Base-by-base conservation (phyloP, 2,329 filamentous ascomycete genomes). In the Penicillium sp. region DNA sequence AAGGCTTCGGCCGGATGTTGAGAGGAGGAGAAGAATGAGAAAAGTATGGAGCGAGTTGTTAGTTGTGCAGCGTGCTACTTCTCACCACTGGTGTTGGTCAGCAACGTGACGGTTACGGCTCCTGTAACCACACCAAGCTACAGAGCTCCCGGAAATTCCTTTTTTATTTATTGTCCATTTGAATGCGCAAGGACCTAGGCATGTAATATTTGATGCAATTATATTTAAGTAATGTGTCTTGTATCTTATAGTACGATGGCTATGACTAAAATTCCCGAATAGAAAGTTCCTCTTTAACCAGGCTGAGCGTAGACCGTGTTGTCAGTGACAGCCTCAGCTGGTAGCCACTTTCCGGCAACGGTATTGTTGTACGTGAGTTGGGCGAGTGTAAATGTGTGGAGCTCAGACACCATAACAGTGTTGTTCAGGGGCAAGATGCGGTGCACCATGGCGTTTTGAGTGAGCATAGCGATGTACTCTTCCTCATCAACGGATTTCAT, bases 1-100 rank as follows among this genome's bases (percentile, higher is more conserved):
- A 64, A 7, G 58, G 42, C 27, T 37, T 27, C 2, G 61, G 61
- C 18, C 60, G 47, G 23, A 64, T 55, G 48, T 64, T 64, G 23
- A n/a, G n/a, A n/a, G n/a, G n/a, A n/a, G n/a, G n/a, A n/a, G n/a
- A n/a, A n/a, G n/a, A n/a, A n/a, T n/a, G n/a, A n/a, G n/a, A n/a
- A n/a, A n/a, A n/a, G n/a, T n/a, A n/a, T n/a, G n/a, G n/a, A n/a
- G n/a, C n/a, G n/a, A n/a, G n/a, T n/a, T n/a, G n/a, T n/a, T n/a
- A n/a, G n/a, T n/a, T n/a, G n/a, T n/a, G n/a, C n/a, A n/a, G n/a
- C n/a, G n/a, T n/a, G n/a, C n/a, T n/a, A n/a, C n/a, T n/a, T n/a
- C n/a, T n/a, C n/a, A n/a, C n/a, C n/a, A n/a, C n/a, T n/a, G n/a
- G n/a, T n/a, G n/a, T n/a, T n/a, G n/a, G n/a, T n/a, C n/a, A n/a